Percentiles rank a stretch among this genome's conserved stretches.
These are phyloP conservation scores for Comarum palustre DNA, from an alignment of 306 rosid species.

Conservation along the genomic window DNA sequence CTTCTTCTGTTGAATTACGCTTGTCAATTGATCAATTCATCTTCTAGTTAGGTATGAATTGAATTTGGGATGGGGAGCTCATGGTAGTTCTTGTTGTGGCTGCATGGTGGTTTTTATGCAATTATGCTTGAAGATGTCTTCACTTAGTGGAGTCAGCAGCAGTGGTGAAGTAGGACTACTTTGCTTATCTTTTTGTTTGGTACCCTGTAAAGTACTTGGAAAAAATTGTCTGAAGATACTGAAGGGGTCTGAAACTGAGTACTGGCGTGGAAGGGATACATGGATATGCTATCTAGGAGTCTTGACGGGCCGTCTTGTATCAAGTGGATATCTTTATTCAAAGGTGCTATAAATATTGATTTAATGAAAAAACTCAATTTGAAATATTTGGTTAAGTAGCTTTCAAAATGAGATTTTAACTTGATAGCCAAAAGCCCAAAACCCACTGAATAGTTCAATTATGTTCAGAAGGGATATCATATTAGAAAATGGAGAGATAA, in stretches of 20 bases:
- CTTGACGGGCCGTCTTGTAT: not conserved
- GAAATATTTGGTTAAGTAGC: not conserved
- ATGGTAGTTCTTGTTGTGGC: not conserved
- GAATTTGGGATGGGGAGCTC: not conserved
- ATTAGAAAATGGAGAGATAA: not conserved
- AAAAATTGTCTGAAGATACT: not conserved
- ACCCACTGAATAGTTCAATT: not conserved
- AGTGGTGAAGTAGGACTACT: not conserved
- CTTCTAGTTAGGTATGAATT: not conserved
- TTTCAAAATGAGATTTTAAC: not conserved
- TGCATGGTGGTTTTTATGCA: not conserved
- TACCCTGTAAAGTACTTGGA: not conserved
- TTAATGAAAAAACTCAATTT: not conserved
- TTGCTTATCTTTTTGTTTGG: not conserved
- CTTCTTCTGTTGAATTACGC: not conserved
- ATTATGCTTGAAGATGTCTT: not conserved
- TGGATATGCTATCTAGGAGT: not conserved
- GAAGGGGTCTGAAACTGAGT: not conserved
- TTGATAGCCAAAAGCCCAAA: not conserved
- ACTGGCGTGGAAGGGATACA: not conserved
- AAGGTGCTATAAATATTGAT: not conserved
- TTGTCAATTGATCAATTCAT: not conserved
- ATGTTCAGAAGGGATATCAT: not conserved
- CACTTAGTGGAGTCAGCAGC: not conserved
- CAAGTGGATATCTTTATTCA: not conserved